Evolutionary conservation across 805 yeast species (phyloP).

Genomic region (Candida vartiovaarae): DNA sequence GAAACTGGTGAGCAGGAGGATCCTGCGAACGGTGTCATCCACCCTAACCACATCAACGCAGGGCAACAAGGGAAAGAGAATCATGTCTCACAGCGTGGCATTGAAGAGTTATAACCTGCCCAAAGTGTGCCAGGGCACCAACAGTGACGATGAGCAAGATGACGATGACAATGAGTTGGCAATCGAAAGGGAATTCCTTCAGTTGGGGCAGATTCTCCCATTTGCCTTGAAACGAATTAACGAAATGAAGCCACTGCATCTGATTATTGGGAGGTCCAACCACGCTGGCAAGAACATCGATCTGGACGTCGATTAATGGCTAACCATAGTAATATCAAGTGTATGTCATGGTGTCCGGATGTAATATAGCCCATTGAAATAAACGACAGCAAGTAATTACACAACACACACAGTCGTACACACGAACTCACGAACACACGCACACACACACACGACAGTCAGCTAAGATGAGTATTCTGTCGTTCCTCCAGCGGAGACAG

Average conservation of each 20-base stretch:
- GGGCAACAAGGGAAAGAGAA: constrained; percentile 4
- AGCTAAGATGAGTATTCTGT: constrained; percentile 17
- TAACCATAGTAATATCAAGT: not conserved
- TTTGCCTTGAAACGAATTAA: not conserved
- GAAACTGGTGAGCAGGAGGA: constrained; percentile 21
- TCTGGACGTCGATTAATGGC: constrained; percentile 2
- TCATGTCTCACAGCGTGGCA: constrained; percentile 10
- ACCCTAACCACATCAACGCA: not conserved
- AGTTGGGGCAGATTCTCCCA: constrained; percentile 2
- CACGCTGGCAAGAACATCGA: not conserved
- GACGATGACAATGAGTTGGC: constrained; percentile 2
- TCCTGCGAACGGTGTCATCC: constrained; percentile 17
- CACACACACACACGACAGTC: not conserved
- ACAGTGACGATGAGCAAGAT: constrained; percentile 8
- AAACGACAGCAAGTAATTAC: not conserved
- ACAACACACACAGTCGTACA: not conserved
- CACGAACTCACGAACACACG: not conserved
- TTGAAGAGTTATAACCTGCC: constrained; percentile 8
- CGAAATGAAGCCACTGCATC: constrained; percentile 2
- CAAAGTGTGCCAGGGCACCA: not conserved
- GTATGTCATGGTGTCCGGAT: too few relatives aligned
- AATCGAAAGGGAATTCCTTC: constrained; percentile 2
- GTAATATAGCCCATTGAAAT: not conserved
- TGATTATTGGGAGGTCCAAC: not conserved
- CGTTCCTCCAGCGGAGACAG: constrained; percentile 23